Conservation (phyloP, 176 grass and related monocot genomes). For the Rhipidocladum racemiflorum region DNA sequence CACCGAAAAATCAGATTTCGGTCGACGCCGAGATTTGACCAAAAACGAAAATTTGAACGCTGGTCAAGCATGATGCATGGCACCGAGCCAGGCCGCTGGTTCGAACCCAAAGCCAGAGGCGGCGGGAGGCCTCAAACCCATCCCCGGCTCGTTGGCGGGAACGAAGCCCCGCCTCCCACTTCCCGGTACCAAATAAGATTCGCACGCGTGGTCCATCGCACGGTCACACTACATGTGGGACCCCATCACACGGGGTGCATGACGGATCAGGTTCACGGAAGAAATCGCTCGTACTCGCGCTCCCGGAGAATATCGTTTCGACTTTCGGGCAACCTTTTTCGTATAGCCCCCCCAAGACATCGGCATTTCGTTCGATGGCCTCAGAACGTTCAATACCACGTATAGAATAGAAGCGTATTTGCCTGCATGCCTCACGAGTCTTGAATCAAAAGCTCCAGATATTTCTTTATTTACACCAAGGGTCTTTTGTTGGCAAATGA, state of each 20-base stretch:
- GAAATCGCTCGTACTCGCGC: neutral
- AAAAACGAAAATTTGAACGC: too few species aligned
- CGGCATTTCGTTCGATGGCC: neutral
- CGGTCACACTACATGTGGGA: too few species aligned
- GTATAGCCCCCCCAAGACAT: neutral
- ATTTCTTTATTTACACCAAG: neutral
- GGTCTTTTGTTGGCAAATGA: neutral
- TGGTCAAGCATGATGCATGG: too few species aligned
- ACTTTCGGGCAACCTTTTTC: neutral
- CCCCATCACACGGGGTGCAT: rapidly evolving
- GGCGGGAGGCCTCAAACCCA: constrained; percentile 14
- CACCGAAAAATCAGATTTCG: too few species aligned
- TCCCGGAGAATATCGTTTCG: neutral
- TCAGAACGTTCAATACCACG: too few species aligned
- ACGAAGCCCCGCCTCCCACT: neutral
- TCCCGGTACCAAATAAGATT: neutral
- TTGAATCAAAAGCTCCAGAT: rapidly evolving
- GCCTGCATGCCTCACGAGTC: neutral
- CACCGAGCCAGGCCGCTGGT: too few species aligned
- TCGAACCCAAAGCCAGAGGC: neutral
- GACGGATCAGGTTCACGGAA: neutral
- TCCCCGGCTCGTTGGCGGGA: constrained; percentile 34
- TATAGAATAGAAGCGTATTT: neutral
- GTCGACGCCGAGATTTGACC: too few species aligned
- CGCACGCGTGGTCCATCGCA: neutral